Percentiles rank a stretch among this genome's conserved stretches.
Evolutionary conservation across 192 early-diverging fungal species (phyloP).

Genomic region (Mortierella hygrophila): DNA sequence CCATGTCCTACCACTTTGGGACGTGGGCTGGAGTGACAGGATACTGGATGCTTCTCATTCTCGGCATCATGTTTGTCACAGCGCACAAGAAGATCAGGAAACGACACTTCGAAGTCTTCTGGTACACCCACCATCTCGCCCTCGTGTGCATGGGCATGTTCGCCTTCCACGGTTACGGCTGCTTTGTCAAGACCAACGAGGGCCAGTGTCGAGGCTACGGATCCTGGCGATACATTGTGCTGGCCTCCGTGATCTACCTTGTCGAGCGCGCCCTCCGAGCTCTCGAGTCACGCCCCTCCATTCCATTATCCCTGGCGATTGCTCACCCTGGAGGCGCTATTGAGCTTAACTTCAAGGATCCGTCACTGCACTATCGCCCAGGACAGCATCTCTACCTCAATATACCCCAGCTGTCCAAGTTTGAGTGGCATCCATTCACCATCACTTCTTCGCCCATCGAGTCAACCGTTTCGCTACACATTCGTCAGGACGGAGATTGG

Average conservation of each 20-base stretch:
- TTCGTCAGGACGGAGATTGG: conserved; percentile 61
- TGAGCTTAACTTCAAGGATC: conserved; percentile 73
- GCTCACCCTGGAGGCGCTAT: conserved; percentile 79
- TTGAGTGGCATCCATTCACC: conserved; percentile 87
- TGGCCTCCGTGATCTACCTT: conserved; percentile 66
- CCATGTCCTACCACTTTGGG: conserved; percentile 52
- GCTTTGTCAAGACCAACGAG: conserved; percentile 64
- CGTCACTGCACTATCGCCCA: conserved; percentile 56
- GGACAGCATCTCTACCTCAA: conserved; percentile 85
- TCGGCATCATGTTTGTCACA: conserved; percentile 73
- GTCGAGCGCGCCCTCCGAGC: conserved; percentile 74
- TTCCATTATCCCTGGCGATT: conserved; percentile 73
- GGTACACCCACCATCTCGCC: conserved; percentile 83
- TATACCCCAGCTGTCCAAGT: conserved; percentile 73
- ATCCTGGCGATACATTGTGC: conserved; percentile 66
- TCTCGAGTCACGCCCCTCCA: conserved; percentile 61
- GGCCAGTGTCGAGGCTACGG: conserved; percentile 55
- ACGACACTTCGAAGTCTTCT: conserved; percentile 79
- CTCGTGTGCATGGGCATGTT: conserved; percentile 70
- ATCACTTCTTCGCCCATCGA: conserved; percentile 62
- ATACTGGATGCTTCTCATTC: conserved; percentile 72
- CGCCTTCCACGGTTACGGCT: conserved; percentile 75
- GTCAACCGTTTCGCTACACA: conserved; percentile 53
- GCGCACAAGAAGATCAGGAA: conserved; percentile 70
- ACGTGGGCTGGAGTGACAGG: conserved; percentile 74